Evolutionary conservation across 192 early-diverging fungal species (phyloP).

Genomic region (Coemansia brasiliensis): DNA sequence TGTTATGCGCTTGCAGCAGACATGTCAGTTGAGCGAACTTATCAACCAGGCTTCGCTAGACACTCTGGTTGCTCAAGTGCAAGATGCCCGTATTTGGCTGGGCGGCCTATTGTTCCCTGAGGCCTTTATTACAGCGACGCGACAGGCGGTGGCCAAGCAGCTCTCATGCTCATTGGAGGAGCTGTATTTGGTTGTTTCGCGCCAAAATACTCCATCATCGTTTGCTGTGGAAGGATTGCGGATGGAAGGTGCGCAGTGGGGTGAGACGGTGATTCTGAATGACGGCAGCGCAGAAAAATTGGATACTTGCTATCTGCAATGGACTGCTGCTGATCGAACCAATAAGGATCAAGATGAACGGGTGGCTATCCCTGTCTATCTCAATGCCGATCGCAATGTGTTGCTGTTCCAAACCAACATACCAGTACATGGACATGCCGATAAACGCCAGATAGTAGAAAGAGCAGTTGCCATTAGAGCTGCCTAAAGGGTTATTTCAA

Average conservation of each 20-base stretch:
- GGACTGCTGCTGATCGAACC: conserved; percentile 16
- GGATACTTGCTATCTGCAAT: conserved; percentile 33
- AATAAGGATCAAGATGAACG: not conserved
- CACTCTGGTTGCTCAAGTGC: not conserved
- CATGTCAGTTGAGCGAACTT: conserved; percentile 53
- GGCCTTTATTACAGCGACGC: conserved; percentile 88
- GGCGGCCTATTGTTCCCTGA: conserved; percentile 88
- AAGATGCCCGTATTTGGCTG: conserved; percentile 66
- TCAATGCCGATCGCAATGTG: conserved; percentile 63
- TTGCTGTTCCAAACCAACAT: conserved; percentile 60
- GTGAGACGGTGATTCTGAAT: conserved; percentile 28
- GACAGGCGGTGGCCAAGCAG: conserved; percentile 78
- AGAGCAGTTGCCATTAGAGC: conserved; percentile 62
- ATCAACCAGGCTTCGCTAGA: not conserved
- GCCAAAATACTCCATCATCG: not conserved
- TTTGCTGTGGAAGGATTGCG: conserved; percentile 43
- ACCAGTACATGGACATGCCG: conserved; percentile 4
- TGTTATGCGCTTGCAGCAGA: conserved; percentile 65
- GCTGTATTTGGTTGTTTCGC: conserved; percentile 30
- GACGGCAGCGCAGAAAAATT: conserved; percentile 38
- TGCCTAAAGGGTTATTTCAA: conserved; percentile 11
- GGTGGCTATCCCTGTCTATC: conserved; percentile 61
- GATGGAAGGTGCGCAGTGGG: conserved; percentile 57
- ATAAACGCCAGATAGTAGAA: conserved; percentile 38
- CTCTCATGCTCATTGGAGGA: conserved; percentile 81